phyloP scores from a whole-genome alignment of 768 basidiomycete genomes.

The Amanita molliuscula region DNA sequence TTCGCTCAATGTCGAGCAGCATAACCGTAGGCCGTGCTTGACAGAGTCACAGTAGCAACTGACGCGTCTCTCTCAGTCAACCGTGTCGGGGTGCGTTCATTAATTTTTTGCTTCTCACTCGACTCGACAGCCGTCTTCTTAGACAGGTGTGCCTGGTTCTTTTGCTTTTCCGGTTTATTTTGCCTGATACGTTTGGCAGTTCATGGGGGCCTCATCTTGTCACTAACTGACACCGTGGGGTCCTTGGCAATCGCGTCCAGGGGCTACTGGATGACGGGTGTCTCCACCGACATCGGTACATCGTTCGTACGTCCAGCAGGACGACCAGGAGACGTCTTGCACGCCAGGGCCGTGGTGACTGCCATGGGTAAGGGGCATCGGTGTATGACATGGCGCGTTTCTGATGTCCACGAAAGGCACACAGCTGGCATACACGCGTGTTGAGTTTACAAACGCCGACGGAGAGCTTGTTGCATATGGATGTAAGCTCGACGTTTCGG shows the following conservation, averaged over 20 bases:
- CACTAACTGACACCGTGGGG: constrained; percentile 76
- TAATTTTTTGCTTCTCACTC: neutral
- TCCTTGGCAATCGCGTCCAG: constrained; percentile 76
- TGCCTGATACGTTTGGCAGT: constrained; percentile 28
- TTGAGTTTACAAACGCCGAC: constrained; percentile 57
- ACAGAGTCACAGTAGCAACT: neutral
- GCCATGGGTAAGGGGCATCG: constrained; percentile 44
- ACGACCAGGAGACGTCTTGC: constrained; percentile 54
- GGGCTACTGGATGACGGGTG: constrained; percentile 82
- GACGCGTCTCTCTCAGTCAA: constrained; percentile 43
- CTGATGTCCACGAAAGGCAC: constrained; percentile 38
- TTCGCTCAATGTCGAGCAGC: constrained; percentile 62
- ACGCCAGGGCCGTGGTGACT: constrained; percentile 53
- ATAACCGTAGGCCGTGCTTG: constrained; percentile 44
- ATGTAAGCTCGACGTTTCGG: constrained; percentile 33
- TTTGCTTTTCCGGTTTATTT: neutral
- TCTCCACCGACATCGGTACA: constrained; percentile 73
- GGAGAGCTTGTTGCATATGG: constrained; percentile 77
- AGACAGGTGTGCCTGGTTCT: constrained; percentile 26
- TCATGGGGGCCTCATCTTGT: constrained; percentile 75
- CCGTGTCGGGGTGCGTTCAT: constrained; percentile 57
- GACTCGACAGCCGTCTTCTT: constrained; percentile 5
- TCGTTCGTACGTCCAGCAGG: constrained; percentile 75
- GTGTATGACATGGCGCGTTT: neutral
- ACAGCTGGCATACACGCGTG: constrained; percentile 70